Evolutionary conservation across 495 filamentous ascomycete genomes (phyloP).

Genomic region (Pseudevernia furfuracea): DNA sequence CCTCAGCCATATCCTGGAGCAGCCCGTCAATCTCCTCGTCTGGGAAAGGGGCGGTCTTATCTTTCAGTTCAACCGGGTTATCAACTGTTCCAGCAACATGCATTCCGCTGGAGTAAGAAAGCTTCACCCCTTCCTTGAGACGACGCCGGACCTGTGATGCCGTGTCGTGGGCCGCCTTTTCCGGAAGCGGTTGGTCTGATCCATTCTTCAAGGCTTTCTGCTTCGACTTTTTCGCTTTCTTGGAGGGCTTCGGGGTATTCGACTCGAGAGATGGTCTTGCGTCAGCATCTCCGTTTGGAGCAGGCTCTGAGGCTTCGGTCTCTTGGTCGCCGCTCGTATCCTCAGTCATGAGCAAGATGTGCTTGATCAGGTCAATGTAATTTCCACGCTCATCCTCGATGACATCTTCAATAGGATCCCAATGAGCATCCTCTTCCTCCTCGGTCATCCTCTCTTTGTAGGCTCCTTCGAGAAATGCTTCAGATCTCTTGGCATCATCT

Average conservation of each 20-base stretch:
- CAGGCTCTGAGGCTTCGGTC: slow-evolving; percentile 11
- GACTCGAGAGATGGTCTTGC: neutral
- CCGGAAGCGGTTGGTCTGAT: slow-evolving; percentile 21
- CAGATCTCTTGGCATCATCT: slow-evolving; percentile 39
- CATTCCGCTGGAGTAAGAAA: slow-evolving; percentile 32
- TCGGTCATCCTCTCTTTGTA: slow-evolving; percentile 37
- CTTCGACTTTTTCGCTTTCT: slow-evolving; percentile 37
- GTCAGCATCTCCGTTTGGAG: slow-evolving; percentile 9
- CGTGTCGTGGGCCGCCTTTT: slow-evolving; percentile 38
- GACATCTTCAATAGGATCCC: slow-evolving; percentile 49
- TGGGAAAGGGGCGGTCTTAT: slow-evolving; percentile 33
- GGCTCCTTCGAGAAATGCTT: slow-evolving; percentile 40
- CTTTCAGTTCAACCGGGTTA: slow-evolving; percentile 29
- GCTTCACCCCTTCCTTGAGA: slow-evolving; percentile 35
- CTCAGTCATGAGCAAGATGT: slow-evolving; percentile 39
- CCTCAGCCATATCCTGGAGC: slow-evolving; percentile 40
- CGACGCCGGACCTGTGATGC: slow-evolving; percentile 35
- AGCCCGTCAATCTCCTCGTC: slow-evolving; percentile 40
- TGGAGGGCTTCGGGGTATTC: slow-evolving; percentile 30
- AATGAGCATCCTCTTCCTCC: slow-evolving; percentile 32
- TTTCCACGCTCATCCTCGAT: slow-evolving; percentile 39
- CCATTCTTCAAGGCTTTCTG: slow-evolving; percentile 21
- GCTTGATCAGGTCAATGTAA: slow-evolving; percentile 38
- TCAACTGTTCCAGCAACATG: slow-evolving; percentile 37
- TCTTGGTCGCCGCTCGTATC: slow-evolving; percentile 21